Evolutionary conservation across 768 basidiomycete genomes (phyloP).

Genomic region (Postia placenta): DNA sequence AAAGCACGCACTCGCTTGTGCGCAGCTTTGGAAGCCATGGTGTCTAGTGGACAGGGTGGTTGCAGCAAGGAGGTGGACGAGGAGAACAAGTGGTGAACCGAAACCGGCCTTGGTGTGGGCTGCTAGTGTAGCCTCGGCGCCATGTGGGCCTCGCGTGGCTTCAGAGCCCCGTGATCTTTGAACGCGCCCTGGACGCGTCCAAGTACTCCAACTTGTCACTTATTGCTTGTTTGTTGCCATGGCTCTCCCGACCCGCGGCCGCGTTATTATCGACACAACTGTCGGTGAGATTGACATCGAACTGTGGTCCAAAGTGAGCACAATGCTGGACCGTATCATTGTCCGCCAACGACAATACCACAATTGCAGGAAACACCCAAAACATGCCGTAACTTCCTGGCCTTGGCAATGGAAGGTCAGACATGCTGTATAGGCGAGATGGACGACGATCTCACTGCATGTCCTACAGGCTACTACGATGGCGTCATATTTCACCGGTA

Average conservation of each 20-base stretch:
- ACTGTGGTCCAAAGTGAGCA: constrained; percentile 79
- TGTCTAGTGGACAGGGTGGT: constrained; percentile 5
- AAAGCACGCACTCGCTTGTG: constrained; percentile 62
- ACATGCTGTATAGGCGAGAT: no score
- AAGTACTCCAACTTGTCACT: background rate
- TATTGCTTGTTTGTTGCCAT: constrained; percentile 28
- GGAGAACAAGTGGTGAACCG: background rate
- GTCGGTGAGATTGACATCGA: constrained; percentile 87
- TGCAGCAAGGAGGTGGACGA: background rate
- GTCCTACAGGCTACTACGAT: constrained; percentile 81
- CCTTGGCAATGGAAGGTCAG: constrained; percentile 83
- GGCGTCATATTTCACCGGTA: constrained; percentile 92
- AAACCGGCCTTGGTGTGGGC: background rate
- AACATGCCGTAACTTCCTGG: constrained; percentile 87
- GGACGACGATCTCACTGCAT: no score
- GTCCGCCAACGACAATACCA: background rate
- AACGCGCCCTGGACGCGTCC: constrained; percentile 3
- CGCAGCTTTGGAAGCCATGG: constrained; percentile 82
- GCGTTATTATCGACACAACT: constrained; percentile 85
- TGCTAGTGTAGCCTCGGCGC: background rate
- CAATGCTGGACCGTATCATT: background rate
- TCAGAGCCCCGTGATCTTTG: background rate
- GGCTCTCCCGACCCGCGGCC: constrained; percentile 82
- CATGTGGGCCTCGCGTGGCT: constrained; percentile 4
- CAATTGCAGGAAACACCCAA: constrained; percentile 79